Evolutionary conservation across 1,139 yeast species (phyloP), one percentile per base, ranked within the genome.

Genomic region (Blastobotrys raffinosifermentans): DNA sequence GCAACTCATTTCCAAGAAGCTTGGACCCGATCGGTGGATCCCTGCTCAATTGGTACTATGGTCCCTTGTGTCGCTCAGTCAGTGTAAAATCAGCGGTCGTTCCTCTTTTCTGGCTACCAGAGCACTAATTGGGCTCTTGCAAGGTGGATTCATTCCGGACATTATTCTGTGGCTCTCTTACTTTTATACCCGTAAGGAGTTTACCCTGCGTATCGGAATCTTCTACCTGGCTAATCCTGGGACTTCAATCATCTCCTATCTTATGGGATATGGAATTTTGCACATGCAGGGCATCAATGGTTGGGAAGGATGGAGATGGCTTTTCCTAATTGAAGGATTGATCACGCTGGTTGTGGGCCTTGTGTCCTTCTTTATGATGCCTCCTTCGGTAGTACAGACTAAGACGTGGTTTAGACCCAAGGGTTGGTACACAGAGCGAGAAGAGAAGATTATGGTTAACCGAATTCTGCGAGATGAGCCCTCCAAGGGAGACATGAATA

Each of bases 401-500:
- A 72, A 51, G 34, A 49, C 61, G 11, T 58, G 66, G 62, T 61
- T 63, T 41, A 62, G 71, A 19, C 70, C 69, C 10, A 70, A 74
- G 29, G 82, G 82, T 14, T 77, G 81, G 77, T 77, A 69, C 46
- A 67, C 70, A 7, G 77, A 69, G 3, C 60, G 77, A 13, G 81
- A 78, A 47, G 77, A 71, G 42, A 73, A 68, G 40, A 75, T 78
- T 34, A 69, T 75, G 16, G 80, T 77, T 25, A 78, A 76, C 49
- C 63, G 80, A 40, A 66, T 77, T 0, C 63, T 78, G 32, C 57
- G 84, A 45, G 83, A 78, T 49, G 85, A 78, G 47, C 83, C 84
- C 3, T 59, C 73, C 4, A 78, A 79, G 58, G 81, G 83, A 11
- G 78, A 72, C 43, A 77, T 77, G 83, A 70, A 77, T 54, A 78